Base-by-base conservation (phyloP, 164 flowering plant genomes). In the Chimonanthus praecox region DNA sequence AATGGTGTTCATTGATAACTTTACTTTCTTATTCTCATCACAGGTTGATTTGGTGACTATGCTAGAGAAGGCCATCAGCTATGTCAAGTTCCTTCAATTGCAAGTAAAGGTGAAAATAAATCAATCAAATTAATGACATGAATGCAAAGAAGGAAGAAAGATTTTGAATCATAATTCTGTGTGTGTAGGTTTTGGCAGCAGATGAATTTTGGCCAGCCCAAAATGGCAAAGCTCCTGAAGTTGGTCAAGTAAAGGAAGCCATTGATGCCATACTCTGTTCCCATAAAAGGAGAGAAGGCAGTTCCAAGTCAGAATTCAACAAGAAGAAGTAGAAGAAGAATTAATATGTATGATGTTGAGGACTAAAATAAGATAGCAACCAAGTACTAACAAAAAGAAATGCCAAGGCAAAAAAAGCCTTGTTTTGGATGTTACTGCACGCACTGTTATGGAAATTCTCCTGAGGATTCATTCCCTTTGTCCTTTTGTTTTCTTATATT, bases 131-230 rank as follows among this genome's bases (percentile, higher is more conserved):
- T 54, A 3, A n/a, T 13, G n/a, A 33, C 33, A 33, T 33, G 33
- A 33, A 33, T 33, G 33, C 33, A 33, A 33, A 33, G 33, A 33
- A 33, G 33, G 33, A 33, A 33, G 33, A 33, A 5, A 15, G 60
- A 54, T 54, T 54, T 54, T 54, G 16, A 54, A n/a, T n/a, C 60
- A 13, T 11, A 54, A 54, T 54, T 54, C 60, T 54, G 11, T 5
- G 3, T 54, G 60, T n/a, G 16, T 13, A 94, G 98, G 95, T 94
- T 18, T 78, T 94, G 80, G 99, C 99, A 15, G 87, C 97, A 0
- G 99, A 94, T 81, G 99, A 94, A 76, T 90, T 94, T 73, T 94
- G 99, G 99, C 97, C 99, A 10, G 89, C 79, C 2, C 94, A 87
- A 77, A 95, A 95, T 5, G 99, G 97, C 21, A 91, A 92, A 84